Conservation (phyloP, 257 asterid species). For the Rehmannia glutinosa region DNA sequence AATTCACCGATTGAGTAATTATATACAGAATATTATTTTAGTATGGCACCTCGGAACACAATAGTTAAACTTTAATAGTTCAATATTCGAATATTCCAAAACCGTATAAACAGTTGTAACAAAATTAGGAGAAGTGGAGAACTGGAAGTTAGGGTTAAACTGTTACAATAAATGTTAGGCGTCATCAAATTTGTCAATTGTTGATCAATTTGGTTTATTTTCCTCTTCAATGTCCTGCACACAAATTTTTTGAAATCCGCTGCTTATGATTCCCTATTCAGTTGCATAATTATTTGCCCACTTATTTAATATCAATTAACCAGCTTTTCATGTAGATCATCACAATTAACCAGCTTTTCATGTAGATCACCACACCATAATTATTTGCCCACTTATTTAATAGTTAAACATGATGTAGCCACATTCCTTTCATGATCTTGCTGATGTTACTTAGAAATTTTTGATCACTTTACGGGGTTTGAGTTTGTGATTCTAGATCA, state of each 20-base stretch:
- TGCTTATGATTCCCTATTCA: too few species aligned
- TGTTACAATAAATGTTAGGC: neutral
- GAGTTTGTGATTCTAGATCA: too few species aligned
- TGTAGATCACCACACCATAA: too few species aligned
- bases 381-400: too few species aligned
- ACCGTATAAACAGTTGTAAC: neutral
- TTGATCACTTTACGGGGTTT: neutral
- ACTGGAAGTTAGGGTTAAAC: neutral
- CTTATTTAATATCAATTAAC: too few species aligned
- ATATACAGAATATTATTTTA: too few species aligned
- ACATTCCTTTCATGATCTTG: neutral
- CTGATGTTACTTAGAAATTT: neutral
- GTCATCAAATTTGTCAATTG: neutral
- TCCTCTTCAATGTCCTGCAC: neutral
- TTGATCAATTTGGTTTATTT: neutral
- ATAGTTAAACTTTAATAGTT: neutral
- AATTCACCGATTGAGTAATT: too few species aligned
- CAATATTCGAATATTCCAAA: neutral
- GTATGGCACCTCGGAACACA: neutral
- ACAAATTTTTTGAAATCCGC: neutral
- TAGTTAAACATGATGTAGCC: too few species aligned
- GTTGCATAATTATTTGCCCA: too few species aligned
- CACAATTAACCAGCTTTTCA: too few species aligned
- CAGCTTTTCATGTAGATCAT: too few species aligned
- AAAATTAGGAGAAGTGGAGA: neutral